Evolutionary conservation across 176 grass and related monocot species (phyloP).

Genomic region (Pontederia crassipes): DNA sequence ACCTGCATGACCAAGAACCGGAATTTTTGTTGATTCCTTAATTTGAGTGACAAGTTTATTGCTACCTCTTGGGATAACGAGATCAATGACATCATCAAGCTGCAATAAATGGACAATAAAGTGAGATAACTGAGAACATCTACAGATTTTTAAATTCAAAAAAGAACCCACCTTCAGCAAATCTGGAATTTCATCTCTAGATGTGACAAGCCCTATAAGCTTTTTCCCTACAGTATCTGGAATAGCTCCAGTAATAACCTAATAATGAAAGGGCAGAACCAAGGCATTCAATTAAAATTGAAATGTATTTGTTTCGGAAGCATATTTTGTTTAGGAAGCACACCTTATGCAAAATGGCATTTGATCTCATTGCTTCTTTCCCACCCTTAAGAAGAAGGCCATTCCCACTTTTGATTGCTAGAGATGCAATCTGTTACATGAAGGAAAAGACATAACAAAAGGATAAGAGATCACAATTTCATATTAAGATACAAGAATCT

Average conservation of each 20-base stretch:
- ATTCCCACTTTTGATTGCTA: conserved; percentile 90
- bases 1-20: conserved; percentile 97
- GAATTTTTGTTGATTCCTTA: conserved; percentile 90
- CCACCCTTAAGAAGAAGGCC: conserved; percentile 97
- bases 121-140: conserved; percentile 11
- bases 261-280: not conserved
- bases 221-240: conserved; percentile 53
- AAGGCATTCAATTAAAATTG: not conserved
- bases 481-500: conserved; percentile 6
- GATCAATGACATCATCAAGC: conserved; percentile 99
- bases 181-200: conserved; percentile 90
- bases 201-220: conserved; percentile 88
- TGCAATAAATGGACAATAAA: conserved; percentile 31
- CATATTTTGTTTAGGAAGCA: conserved; percentile 10
- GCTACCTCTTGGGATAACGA: conserved; percentile 97
- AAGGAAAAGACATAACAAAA: conserved; percentile 11
- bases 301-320: conserved; percentile 2
- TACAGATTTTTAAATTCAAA: not conserved
- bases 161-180: conserved; percentile 60
- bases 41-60: conserved; percentile 96
- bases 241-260: conserved; percentile 89
- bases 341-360: conserved; percentile 86
- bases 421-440: conserved; percentile 69
- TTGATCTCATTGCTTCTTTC: conserved; percentile 96
- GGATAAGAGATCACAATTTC: conserved; percentile 4